Evolutionary conservation across 1,284 basidiomycete genomes (phyloP).

Genomic region (Veloboletus limbatus): DNA sequence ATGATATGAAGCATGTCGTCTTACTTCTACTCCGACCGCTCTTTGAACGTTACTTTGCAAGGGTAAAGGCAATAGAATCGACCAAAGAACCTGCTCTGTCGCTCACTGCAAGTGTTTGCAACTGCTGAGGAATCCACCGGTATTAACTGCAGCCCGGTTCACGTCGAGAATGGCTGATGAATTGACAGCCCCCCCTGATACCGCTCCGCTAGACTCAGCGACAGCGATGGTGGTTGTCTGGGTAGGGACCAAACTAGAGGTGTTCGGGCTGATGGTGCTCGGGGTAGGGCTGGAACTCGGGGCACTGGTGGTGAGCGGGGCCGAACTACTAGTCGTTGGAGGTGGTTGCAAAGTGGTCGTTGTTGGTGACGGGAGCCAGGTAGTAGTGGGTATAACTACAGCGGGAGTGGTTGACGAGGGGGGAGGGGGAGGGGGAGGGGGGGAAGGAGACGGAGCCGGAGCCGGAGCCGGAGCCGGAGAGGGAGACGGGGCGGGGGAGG

Average conservation of each 20-base stretch:
- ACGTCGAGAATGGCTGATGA: slow-evolving; percentile 17
- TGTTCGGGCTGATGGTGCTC: slow-evolving; percentile 12
- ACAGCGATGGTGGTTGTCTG: slow-evolving; percentile 16
- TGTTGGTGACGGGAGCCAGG: slow-evolving; percentile 19
- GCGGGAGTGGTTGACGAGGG: slow-evolving; percentile 19
- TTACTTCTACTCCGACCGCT: slow-evolving; percentile 17
- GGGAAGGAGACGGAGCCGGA: neutral
- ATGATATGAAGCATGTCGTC: slow-evolving; percentile 17
- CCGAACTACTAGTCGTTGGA: slow-evolving; percentile 28
- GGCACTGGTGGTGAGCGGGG: slow-evolving; percentile 12
- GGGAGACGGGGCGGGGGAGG: slow-evolving; percentile 27
- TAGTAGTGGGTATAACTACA: slow-evolving; percentile 9
- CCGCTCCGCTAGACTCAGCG: slow-evolving; percentile 9
- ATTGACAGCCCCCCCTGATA: slow-evolving; percentile 1
- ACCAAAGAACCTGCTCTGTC: slow-evolving; percentile 11
- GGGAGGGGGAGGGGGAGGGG: slow-evolving; percentile 13
- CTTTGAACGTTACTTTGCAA: slow-evolving; percentile 2
- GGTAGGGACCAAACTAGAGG: slow-evolving; percentile 13
- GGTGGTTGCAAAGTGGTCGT: slow-evolving; percentile 27
- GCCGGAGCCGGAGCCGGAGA: slow-evolving; percentile 25
- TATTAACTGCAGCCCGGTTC: too few species aligned
- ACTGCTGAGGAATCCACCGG: slow-evolving; percentile 19
- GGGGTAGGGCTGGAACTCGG: slow-evolving; percentile 19
- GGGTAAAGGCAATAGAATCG: neutral
- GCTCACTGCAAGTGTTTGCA: slow-evolving; percentile 9